A percentile compares a stretch with the other conserved stretches of the same genome.
These are phyloP conservation scores for Daldinia concentrica DNA, from an alignment of 495 filamentous ascomycete species.

Conservation along the genomic window DNA sequence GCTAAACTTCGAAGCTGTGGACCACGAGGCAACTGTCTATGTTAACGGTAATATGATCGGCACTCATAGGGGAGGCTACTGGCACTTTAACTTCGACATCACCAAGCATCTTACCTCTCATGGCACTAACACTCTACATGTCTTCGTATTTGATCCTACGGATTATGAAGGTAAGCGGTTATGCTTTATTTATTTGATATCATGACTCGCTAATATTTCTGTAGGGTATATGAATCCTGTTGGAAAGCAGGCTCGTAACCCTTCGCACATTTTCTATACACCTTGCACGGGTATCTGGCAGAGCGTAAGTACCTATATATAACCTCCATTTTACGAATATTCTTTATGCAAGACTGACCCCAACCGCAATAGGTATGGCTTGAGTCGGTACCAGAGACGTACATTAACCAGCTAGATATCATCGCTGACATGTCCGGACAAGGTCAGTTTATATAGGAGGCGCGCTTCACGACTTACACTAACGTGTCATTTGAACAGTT, in stretches of 20 bases:
- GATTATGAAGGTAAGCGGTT: constrained; percentile 53
- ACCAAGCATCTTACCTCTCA: constrained; percentile 56
- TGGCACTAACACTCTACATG: constrained; percentile 65
- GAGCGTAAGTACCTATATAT: constrained; percentile 47
- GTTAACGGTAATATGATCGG: constrained; percentile 66
- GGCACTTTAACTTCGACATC: constrained; percentile 67
- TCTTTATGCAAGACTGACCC: neutral
- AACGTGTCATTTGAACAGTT: constrained; percentile 52
- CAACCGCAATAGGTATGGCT: constrained; percentile 60
- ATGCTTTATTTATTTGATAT: neutral
- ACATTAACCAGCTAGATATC: constrained; percentile 66
- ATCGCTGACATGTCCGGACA: constrained; percentile 67
- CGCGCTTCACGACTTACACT: neutral
- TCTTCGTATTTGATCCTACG: constrained; percentile 73
- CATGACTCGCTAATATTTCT: neutral
- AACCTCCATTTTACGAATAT: neutral
- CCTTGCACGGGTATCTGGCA: constrained; percentile 78
- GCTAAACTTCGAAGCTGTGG: constrained; percentile 75
- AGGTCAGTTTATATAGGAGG: constrained; percentile 51
- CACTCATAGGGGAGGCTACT: constrained; percentile 70
- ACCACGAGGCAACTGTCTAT: constrained; percentile 72
- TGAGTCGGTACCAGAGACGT: constrained; percentile 63
- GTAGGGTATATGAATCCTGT: constrained; percentile 62
- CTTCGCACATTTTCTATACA: constrained; percentile 74
- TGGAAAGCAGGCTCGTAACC: constrained; percentile 68